Conservation (phyloP, 768 basidiomycete species). For the Boletellus sp. region DNA sequence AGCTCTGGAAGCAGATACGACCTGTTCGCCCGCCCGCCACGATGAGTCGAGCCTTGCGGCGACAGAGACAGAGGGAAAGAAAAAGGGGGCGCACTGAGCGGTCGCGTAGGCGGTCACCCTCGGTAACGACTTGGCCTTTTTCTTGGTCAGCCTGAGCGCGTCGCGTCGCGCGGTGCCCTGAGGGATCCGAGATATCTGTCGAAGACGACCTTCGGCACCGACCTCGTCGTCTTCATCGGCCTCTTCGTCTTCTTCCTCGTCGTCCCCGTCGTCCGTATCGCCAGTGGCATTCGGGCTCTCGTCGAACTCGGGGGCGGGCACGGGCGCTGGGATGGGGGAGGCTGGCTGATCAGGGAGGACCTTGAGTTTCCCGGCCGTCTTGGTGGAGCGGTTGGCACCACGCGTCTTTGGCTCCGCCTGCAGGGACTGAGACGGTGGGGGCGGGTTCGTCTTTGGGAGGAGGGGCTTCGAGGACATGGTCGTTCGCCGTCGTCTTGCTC, state of each 20-base stretch:
- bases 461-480: slow-evolving; percentile 31
- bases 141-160: slow-evolving; percentile 86
- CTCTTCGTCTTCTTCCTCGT: slow-evolving; percentile 55
- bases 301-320: slow-evolving; percentile 24
- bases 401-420: slow-evolving; percentile 51
- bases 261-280: slow-evolving; percentile 72
- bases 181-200: slow-evolving; percentile 87
- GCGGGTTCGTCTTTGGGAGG: slow-evolving; percentile 29
- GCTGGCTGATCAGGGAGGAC: slow-evolving; percentile 85
- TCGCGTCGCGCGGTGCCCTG: slow-evolving; percentile 92
- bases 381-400: slow-evolving; percentile 76
- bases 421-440: slow-evolving; percentile 2
- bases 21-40: slow-evolving; percentile 35
- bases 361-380: slow-evolving; percentile 82
- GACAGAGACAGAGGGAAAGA: too few species aligned
- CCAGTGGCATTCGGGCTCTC: slow-evolving; percentile 49
- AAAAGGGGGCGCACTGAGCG: slow-evolving; percentile 54
- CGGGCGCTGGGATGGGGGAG: slow-evolving; percentile 33
- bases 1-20: slow-evolving; percentile 88
- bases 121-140: slow-evolving; percentile 87
- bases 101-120: slow-evolving; percentile 97
- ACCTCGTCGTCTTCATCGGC: slow-evolving; percentile 46
- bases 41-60: neutral
- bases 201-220: slow-evolving; percentile 53
- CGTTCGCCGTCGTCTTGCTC: slow-evolving; percentile 4